Conservation (phyloP, 1,284 basidiomycete genomes). For the Tilletia indica region DNA sequence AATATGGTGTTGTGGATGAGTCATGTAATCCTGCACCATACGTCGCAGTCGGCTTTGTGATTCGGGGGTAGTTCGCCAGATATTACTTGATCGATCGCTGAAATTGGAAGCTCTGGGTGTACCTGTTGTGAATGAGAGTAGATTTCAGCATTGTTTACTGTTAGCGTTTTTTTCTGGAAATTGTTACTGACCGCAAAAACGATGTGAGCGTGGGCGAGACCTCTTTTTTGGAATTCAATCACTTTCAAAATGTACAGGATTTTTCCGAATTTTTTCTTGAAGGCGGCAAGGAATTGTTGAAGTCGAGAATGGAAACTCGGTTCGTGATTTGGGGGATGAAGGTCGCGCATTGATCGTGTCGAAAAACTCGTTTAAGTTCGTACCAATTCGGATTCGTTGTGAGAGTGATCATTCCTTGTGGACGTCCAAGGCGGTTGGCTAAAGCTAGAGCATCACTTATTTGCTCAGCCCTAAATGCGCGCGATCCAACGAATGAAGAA, state of each 20-base stretch:
- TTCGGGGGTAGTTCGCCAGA: background rate
- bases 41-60: background rate
- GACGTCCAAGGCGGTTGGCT: background rate
- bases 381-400: constrained; percentile 2
- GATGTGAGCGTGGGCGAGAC: background rate
- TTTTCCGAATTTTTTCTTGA: background rate
- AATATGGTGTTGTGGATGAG: background rate
- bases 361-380: background rate
- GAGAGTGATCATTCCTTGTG: background rate
- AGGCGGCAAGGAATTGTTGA: background rate
- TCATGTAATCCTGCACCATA: too few relatives aligned
- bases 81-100: background rate
- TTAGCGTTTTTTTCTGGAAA: too few relatives aligned
- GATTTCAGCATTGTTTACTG: background rate
- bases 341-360: background rate
- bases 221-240: constrained; percentile 1
- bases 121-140: background rate
- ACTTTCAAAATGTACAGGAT: background rate
- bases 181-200: background rate
- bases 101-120: background rate
- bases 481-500: background rate
- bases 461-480: background rate
- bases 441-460: background rate
- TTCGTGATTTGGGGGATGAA: background rate
- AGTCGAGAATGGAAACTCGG: background rate